Evolutionary conservation across 768 basidiomycete genomes (phyloP), one percentile per base, ranked within the genome.

Genomic region (Agaricus subrufescens): DNA sequence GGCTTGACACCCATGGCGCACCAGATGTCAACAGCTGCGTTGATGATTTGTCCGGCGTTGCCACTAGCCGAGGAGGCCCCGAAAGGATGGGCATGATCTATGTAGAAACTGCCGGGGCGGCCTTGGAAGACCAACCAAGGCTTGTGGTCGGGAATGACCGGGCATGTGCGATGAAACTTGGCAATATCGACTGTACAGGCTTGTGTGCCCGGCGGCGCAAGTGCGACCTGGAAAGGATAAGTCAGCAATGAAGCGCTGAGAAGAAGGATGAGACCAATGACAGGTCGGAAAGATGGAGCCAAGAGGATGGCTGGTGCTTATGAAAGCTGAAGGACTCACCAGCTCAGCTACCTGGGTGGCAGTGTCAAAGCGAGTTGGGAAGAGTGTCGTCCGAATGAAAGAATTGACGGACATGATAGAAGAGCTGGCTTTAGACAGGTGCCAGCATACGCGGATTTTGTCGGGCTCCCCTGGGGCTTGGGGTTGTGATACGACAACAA

Each of bases 151-250:
- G 70, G 70, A n/a, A 44, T 48, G 0, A 70, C 66, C 0, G 69
- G 66, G 14, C 62, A 63, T 2, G 68, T 71, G 0, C 68, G 49
- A 50, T 70, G 71, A 14, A 70, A 70, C 23, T 68, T 67, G 0
- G 56, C 60, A 27, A 72, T 68, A 55, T 74, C 66, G 12, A 69
- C 50, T 0, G 65, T 62, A 15, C 63, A 62, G 0, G 65, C 71
- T 39, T 67, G 63, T 1, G 65, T 60, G 0, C 71, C 68, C 0
- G 58, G 59, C 4, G 6, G 61, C 26, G 51, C 44, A 40, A 37
- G 43, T 15, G 26, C 53, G 46, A 31, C 31, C 31, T 31, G 31
- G 10, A 31, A 31, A 10, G 31, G 10, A 31, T 4, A 10, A 31
- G 31, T 31, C 31, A 31, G 31, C 19, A 19, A 19, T 19, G 19